phyloP scores from a whole-genome alignment of 2,329 filamentous ascomycete genomes.

The Intubia oerlemansii region DNA sequence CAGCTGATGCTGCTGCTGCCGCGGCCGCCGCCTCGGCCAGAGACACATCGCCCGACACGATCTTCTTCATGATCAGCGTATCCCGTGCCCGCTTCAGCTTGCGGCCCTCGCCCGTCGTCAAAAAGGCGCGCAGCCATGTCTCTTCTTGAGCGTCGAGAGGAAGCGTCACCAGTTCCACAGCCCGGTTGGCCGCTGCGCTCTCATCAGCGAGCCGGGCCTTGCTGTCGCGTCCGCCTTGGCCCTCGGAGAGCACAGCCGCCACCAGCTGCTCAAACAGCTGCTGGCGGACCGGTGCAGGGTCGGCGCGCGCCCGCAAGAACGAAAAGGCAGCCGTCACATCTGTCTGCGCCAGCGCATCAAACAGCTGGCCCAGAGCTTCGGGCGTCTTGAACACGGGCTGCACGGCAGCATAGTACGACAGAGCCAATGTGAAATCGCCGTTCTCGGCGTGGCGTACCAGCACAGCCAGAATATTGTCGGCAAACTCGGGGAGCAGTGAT shows the following conservation, averaged over 20 bases:
- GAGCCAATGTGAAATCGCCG: constrained; percentile 40
- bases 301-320: constrained; percentile 45
- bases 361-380: constrained; percentile 42
- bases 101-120: constrained; percentile 43
- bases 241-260: constrained; percentile 24
- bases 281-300: constrained; percentile 35
- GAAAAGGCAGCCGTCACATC: constrained; percentile 53
- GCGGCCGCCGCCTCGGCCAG: no score
- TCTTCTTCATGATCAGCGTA: constrained; percentile 50
- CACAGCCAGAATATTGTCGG: constrained; percentile 57
- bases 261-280: constrained; percentile 48
- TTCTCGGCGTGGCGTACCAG: constrained; percentile 40
- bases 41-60: constrained; percentile 43
- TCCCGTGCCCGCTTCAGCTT: constrained; percentile 45
- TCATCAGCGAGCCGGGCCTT: constrained; percentile 12
- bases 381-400: constrained; percentile 48
- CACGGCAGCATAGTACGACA: constrained; percentile 61
- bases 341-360: constrained; percentile 45
- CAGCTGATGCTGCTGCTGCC: no score
- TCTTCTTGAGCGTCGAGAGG: constrained; percentile 54
- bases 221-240: constrained; percentile 11
- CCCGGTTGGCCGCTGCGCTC: constrained; percentile 33
- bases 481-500: constrained; percentile 58
- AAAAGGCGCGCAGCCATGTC: constrained; percentile 47
- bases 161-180: constrained; percentile 49